Evolutionary conservation across 2,329 filamentous ascomycete species (phyloP).

Genomic region (Fusarium subglutinans): DNA sequence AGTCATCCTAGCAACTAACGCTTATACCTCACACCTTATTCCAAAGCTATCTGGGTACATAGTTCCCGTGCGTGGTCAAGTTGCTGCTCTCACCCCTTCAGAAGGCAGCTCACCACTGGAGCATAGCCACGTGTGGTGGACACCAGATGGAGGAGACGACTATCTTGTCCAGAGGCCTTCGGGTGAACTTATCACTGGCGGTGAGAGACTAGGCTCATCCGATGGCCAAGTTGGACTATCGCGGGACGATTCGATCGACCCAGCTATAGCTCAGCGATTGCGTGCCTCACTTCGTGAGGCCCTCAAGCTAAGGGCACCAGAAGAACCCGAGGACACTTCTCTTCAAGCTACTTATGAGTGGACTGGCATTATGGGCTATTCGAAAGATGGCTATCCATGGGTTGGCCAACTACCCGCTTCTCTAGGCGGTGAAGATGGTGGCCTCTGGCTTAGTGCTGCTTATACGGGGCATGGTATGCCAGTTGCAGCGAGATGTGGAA

Average conservation of each 20-base stretch:
- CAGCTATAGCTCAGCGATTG: constrained; percentile 65
- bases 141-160: constrained; percentile 64
- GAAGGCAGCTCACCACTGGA: constrained; percentile 51
- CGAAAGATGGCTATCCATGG: constrained; percentile 73
- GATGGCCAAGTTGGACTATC: constrained; percentile 61
- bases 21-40: constrained; percentile 80
- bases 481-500: constrained; percentile 72
- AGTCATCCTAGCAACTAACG: constrained; percentile 84
- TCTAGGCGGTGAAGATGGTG: constrained; percentile 55
- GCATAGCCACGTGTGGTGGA: constrained; percentile 72
- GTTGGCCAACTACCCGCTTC: constrained; percentile 71
- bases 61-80: constrained; percentile 79
- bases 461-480: constrained; percentile 84
- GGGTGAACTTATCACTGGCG: constrained; percentile 73
- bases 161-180: constrained; percentile 78
- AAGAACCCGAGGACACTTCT: constrained; percentile 51
- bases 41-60: constrained; percentile 76
- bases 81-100: constrained; percentile 72
- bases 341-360: constrained; percentile 70
- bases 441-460: constrained; percentile 71
- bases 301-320: constrained; percentile 53
- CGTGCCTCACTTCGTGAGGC: constrained; percentile 54
- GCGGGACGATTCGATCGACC: constrained; percentile 67
- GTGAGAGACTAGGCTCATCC: constrained; percentile 67
- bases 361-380: constrained; percentile 85